Evolutionary conservation across 148 eudicot genomes (phyloP).

Genomic region (Camellia lanceoleosa): DNA sequence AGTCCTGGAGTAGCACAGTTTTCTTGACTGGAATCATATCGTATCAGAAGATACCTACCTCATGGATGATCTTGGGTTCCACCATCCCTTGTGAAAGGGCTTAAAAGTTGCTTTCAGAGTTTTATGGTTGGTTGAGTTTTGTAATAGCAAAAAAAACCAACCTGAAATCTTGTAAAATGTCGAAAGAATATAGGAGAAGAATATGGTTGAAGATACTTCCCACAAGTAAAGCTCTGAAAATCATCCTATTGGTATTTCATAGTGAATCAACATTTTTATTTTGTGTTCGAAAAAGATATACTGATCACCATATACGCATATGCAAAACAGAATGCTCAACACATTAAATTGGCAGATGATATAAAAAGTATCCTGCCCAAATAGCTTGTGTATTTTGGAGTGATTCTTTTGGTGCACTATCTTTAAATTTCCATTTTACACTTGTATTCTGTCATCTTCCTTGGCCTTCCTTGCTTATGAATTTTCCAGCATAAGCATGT

Average conservation of each 20-base stretch:
- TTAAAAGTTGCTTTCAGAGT: conserved; percentile 6
- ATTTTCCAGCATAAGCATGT: neutral
- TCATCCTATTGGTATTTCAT: neutral
- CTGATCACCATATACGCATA: neutral
- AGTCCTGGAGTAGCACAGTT: conserved; percentile 4
- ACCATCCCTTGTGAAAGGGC: neutral
- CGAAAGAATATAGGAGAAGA: neutral
- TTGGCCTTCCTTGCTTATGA: neutral
- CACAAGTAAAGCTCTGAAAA: neutral
- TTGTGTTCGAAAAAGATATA: neutral
- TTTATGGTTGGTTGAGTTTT: neutral
- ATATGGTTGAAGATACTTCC: too few relatives aligned
- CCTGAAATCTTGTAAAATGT: neutral
- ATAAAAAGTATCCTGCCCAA: neutral
- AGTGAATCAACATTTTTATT: neutral
- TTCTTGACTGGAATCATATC: neutral
- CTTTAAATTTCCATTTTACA: too few relatives aligned
- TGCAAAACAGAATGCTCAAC: neutral
- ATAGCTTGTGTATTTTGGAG: neutral
- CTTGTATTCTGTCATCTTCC: too few relatives aligned
- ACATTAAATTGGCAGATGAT: neutral
- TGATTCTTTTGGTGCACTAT: too few relatives aligned
- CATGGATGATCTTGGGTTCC: neutral
- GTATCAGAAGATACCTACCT: neutral
- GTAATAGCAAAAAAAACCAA: neutral